Conservation (phyloP, 2,329 filamentous ascomycete genomes). For the Neophaeococcomyces aloes region DNA sequence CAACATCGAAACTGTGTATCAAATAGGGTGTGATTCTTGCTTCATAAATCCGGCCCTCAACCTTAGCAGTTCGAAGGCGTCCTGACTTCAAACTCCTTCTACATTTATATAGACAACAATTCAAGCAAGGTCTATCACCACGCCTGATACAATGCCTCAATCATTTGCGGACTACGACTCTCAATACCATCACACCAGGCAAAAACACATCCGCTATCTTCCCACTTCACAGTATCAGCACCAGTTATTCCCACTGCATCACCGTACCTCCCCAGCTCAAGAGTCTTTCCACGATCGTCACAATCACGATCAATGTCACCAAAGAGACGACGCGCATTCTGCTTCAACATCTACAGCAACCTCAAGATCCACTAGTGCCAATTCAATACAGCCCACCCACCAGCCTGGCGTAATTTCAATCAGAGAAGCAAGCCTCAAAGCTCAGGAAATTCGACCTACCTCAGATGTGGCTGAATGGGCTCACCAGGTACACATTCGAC, state of each 20-base stretch:
- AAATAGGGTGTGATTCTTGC: too few species aligned
- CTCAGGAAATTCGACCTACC: conserved; percentile 13
- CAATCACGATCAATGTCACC: background rate
- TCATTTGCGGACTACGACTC: conserved; percentile 7
- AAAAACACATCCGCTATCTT: background rate
- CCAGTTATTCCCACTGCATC: background rate
- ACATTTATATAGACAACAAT: background rate
- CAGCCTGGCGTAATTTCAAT: background rate
- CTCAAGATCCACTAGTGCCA: conserved; percentile 3
- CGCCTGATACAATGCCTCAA: conserved; percentile 1
- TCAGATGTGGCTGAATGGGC: conserved; percentile 20
- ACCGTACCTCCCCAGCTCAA: background rate
- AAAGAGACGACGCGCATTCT: background rate
- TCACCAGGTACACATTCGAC: conserved; percentile 20
- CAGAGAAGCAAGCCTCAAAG: conserved; percentile 2
- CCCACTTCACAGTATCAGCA: background rate
- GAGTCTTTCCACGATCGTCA: background rate
- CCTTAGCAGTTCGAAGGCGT: too few species aligned
- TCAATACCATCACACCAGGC: conserved; percentile 1
- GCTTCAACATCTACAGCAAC: conserved; percentile 4
- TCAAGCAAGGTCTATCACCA: background rate
- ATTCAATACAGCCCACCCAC: background rate
- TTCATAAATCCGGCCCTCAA: too few species aligned
- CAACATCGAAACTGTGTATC: too few species aligned
- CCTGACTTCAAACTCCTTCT: background rate